Conservation (phyloP, 2,329 filamentous ascomycete species). For the Diaporthe amygdali region DNA sequence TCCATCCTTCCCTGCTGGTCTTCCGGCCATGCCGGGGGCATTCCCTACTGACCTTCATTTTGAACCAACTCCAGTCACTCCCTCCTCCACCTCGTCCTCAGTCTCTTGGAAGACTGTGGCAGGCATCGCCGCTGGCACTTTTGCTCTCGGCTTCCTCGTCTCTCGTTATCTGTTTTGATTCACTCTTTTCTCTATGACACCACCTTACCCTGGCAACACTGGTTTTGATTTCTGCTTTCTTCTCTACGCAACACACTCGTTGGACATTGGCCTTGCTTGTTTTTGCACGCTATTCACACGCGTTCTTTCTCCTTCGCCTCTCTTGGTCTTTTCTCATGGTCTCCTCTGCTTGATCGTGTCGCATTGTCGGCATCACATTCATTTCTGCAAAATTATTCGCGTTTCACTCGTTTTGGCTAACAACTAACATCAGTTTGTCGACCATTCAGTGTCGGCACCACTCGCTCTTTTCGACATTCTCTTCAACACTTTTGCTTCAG, state of each 20-base stretch:
- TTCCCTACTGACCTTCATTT: not conserved
- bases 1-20: not conserved
- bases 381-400: not conserved
- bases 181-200: not conserved
- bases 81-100: not conserved
- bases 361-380: not conserved
- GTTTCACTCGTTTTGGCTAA: not conserved
- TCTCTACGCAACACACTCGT: not conserved
- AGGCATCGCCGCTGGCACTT: slow-evolving; percentile 19
- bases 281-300: no score
- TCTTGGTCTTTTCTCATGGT: not conserved
- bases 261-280: not conserved
- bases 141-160: slow-evolving; percentile 20
- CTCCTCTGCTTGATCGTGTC: not conserved
- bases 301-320: not conserved
- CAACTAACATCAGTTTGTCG: not conserved
- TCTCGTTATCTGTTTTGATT: slow-evolving; percentile 22
- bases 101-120: slow-evolving; percentile 17
- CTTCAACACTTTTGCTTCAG: not conserved
- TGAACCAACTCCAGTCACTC: not conserved
- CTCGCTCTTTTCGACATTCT: no score
- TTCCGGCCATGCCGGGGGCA: not conserved
- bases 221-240: not conserved
- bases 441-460: no score
- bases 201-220: not conserved